Evolutionary conservation across 148 eudicot species (phyloP), one percentile per base, ranked within the genome.

Genomic region (Linanthus parryae): DNA sequence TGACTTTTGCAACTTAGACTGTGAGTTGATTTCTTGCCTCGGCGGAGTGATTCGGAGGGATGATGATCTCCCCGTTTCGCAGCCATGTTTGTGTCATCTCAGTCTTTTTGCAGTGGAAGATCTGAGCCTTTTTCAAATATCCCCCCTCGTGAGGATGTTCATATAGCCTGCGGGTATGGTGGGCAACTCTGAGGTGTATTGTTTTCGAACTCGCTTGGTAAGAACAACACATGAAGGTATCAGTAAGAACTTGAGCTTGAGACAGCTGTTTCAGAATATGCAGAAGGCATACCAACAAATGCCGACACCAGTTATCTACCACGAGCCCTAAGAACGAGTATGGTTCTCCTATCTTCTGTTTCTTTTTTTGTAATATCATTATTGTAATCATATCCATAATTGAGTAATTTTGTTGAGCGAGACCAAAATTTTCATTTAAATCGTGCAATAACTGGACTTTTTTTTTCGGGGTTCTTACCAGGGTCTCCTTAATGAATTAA

Each of bases 261-360:
- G 81, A 36, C 75, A 88, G 58, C 10, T 88, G 44, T 88, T 84
- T 55, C 81, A 87, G 17, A 84, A 75, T 54, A 88, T 84, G 97
- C 94, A 88, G 69, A 87, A 88, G 64, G 84, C 87, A 1, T 88
- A 88, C 64, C 76, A 77, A 17, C 84, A 88, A 44, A 88, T 88
- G 97, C 94, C 84, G 64, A 88, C 94, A 25, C 94, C 96, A 59
- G 76, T 88, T n/a, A 54, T 84, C 62, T 71, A 88, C 69, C 96
- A 83, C 64, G 61, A 70, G 36, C 58, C 84, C 36, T 82, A 90
- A 50, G 50, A 76, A 50, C 67, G 55, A 43, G 95, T 86, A 79
- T 18, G 53, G 42, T 26, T 56, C 5, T 42, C n/a, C n/a, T n/a
- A n/a, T n/a, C n/a, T n/a, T 25, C 28, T 20, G 24, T n/a, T n/a